These are phyloP conservation scores for Chloranthus sessilifolius DNA, from an alignment of 164 flowering plant species.

Conservation along the genomic window DNA sequence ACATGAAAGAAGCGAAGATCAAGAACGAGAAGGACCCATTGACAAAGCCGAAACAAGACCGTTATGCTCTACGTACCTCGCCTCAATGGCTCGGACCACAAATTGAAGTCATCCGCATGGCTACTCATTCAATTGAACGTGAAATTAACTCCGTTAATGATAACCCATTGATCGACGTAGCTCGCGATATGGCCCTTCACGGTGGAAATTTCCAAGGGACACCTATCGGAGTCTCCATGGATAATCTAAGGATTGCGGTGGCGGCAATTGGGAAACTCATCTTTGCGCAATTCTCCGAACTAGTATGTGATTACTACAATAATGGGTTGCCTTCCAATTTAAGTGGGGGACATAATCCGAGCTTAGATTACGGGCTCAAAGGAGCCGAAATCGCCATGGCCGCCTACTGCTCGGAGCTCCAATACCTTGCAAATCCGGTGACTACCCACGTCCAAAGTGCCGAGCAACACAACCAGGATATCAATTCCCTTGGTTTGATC, in stretches of 20 bases:
- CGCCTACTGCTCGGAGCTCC: conserved; percentile 22
- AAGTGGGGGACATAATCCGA: conserved; percentile 25
- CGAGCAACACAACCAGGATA: conserved; percentile 23
- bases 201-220: conserved; percentile 24
- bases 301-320: conserved; percentile 28
- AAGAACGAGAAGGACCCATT: conserved; percentile 31
- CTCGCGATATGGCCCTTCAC: conserved; percentile 18
- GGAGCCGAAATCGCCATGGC: conserved; percentile 25
- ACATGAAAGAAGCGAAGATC: conserved; percentile 25
- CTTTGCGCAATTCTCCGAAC: conserved; percentile 22
- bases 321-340: conserved; percentile 30
- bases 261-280: conserved; percentile 31
- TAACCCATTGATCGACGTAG: conserved; percentile 24
- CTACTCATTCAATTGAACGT: conserved; percentile 33
- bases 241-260: conserved; percentile 27
- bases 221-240: conserved; percentile 34
- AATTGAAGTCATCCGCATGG: conserved; percentile 32
- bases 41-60: conserved; percentile 36
- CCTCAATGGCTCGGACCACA: conserved; percentile 29
- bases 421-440: conserved; percentile 21
- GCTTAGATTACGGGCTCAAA: conserved; percentile 18
- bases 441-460: conserved; percentile 21
- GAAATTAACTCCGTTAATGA: conserved; percentile 27
- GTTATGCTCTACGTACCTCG: conserved; percentile 32
- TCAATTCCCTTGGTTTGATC: conserved; percentile 39